Conservation (phyloP, 2,329 filamentous ascomycete genomes). For the Zarea fungicola region DNA sequence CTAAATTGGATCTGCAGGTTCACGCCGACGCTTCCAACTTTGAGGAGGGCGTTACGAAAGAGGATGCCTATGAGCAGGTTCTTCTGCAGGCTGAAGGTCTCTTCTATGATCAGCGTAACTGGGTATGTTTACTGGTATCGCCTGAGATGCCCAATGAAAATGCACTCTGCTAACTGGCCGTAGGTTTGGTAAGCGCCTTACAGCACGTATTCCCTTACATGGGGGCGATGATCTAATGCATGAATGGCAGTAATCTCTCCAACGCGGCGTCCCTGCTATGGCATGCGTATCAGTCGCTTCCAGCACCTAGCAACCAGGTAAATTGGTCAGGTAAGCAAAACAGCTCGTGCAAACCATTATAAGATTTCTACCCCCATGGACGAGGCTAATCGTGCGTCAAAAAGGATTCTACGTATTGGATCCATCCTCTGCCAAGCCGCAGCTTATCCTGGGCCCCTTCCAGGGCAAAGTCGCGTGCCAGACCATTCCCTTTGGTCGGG, state of each 20-base stretch:
- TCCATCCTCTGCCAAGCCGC: constrained; percentile 34
- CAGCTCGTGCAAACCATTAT: too few species aligned
- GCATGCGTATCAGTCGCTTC: constrained; percentile 72
- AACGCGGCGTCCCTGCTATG: constrained; percentile 72
- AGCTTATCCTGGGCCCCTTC: constrained; percentile 73
- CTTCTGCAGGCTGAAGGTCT: constrained; percentile 64
- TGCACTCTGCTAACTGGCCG: neutral
- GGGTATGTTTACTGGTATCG: constrained; percentile 48
- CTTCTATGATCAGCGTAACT: constrained; percentile 70
- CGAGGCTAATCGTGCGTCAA: too few species aligned
- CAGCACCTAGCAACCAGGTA: constrained; percentile 57
- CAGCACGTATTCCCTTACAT: neutral
- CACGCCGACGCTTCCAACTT: constrained; percentile 79
- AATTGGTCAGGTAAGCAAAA: constrained; percentile 75
- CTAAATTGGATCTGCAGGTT: constrained; percentile 43
- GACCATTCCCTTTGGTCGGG: constrained; percentile 65
- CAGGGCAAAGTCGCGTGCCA: constrained; percentile 78
- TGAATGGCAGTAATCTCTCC: constrained; percentile 60
- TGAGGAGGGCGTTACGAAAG: constrained; percentile 58
- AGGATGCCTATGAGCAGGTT: constrained; percentile 69
- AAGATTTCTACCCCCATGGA: too few species aligned
- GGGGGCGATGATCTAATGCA: neutral
- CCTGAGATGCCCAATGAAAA: neutral
- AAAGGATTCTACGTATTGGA: constrained; percentile 70
- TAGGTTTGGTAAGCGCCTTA: constrained; percentile 20